Conservation (phyloP, 148 eudicot genomes). For the Chenopodium berlandieri region DNA sequence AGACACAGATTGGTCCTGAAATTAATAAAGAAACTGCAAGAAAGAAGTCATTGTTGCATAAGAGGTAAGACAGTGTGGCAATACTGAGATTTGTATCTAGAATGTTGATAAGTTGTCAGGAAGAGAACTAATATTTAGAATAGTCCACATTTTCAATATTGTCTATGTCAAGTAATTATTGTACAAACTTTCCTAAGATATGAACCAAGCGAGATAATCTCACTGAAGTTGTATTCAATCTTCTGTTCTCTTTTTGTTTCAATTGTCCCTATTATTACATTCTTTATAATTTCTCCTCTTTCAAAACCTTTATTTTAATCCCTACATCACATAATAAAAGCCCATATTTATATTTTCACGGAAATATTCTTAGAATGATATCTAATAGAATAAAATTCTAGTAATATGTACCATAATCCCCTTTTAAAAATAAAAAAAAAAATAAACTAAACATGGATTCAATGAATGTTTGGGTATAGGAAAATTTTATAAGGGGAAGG, state of each 20-base stretch:
- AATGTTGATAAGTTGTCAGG: conserved; percentile 1
- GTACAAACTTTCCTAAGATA: conserved; percentile 1
- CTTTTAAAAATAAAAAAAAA: too few species aligned
- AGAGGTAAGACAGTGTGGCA: conserved; percentile 19
- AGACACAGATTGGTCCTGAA: background rate
- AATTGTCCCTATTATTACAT: too few species aligned
- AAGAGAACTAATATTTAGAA: background rate
- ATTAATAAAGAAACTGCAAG: background rate
- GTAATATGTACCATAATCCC: too few species aligned
- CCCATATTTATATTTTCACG: too few species aligned
- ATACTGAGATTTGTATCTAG: conserved; percentile 18
- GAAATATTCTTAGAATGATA: too few species aligned
- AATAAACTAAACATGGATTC: too few species aligned
- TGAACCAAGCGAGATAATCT: background rate
- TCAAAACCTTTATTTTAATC: too few species aligned
- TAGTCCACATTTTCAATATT: conserved; percentile 2
- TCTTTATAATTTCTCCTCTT: too few species aligned
- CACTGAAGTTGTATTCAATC: background rate
- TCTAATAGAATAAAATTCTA: too few species aligned
- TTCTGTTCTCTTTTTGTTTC: background rate
- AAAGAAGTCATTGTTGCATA: background rate
- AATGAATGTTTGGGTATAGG: too few species aligned
- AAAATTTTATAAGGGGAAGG: too few species aligned
- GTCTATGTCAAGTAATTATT: background rate
- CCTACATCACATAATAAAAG: too few species aligned